These are phyloP conservation scores for Spirogloea muscicola DNA, from an alignment of 139 green algal genomes.

Conservation along the genomic window DNA sequence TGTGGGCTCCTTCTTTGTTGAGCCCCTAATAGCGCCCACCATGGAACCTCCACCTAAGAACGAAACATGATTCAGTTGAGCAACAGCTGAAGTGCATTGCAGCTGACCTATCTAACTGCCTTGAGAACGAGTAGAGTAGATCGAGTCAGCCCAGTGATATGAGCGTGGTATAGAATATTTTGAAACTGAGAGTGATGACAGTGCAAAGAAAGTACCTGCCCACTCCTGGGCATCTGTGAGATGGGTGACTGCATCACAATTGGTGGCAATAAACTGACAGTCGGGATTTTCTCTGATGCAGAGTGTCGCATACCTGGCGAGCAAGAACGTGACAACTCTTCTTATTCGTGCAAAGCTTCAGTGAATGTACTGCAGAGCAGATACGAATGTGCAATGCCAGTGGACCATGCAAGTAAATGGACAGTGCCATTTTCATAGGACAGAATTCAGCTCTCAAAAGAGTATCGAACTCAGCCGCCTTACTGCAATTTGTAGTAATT, in stretches of 20 bases:
- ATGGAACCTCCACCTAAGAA: conserved; percentile 45
- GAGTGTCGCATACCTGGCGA: conserved; percentile 75
- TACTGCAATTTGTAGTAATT: conserved; percentile 99
- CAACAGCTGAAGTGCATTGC: conserved; percentile 1
- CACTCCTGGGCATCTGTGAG: conserved; percentile 96
- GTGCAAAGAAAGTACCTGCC: conserved; percentile 71
- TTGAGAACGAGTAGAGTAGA: neutral
- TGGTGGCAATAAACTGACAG: conserved; percentile 98
- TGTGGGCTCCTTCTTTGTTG: conserved; percentile 82
- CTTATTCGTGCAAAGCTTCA: too few relatives aligned
- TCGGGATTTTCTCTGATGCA: conserved; percentile 97
- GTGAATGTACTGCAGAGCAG: too few relatives aligned
- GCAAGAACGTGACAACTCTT: neutral
- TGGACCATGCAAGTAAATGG: too few relatives aligned
- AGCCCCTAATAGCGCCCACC: conserved; percentile 91
- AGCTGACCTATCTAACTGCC: neutral
- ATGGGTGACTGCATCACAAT: conserved; percentile 96
- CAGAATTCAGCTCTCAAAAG: too few relatives aligned
- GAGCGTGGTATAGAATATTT: conserved; percentile 9
- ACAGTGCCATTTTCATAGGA: too few relatives aligned
- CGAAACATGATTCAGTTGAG: neutral
- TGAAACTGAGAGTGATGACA: neutral
- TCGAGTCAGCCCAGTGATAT: neutral
- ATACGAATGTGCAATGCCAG: too few relatives aligned
- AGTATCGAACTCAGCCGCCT: too few relatives aligned